Conservation (phyloP, 352 stramenopile genomes). For the Pythium phragmiticola region DNA sequence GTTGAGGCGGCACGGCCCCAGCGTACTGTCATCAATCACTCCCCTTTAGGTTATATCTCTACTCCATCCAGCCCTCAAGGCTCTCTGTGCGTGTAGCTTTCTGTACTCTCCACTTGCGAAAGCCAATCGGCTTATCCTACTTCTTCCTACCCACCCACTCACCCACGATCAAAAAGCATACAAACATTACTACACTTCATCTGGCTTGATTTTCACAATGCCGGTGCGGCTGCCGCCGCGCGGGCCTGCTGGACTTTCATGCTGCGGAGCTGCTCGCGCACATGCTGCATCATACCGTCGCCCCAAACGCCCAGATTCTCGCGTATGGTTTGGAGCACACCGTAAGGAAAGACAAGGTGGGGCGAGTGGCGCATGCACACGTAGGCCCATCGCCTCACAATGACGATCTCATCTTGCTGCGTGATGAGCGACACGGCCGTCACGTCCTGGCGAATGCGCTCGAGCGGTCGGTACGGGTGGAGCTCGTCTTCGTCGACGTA, state of each 20-base stretch:
- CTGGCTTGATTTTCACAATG: not conserved
- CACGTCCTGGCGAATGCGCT: constrained; percentile 46
- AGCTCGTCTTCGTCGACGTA: constrained; percentile 46
- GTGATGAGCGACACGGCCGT: constrained; percentile 40
- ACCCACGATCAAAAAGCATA: constrained; percentile 4
- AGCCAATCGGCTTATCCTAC: not conserved
- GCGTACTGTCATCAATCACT: not conserved
- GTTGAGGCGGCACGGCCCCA: constrained; percentile 10
- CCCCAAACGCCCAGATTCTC: constrained; percentile 46
- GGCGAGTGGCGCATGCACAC: constrained; percentile 35
- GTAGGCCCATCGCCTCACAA: constrained; percentile 37
- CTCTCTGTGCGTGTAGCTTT: constrained; percentile 16
- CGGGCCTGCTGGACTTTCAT: constrained; percentile 12
- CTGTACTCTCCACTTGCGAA: constrained; percentile 7
- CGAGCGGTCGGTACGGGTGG: constrained; percentile 38
- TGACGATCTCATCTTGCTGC: constrained; percentile 24
- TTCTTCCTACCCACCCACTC: not conserved
- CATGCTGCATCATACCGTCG: constrained; percentile 47
- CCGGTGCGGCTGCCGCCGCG: not conserved
- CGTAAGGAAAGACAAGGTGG: constrained; percentile 34
- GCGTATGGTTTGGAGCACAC: constrained; percentile 34
- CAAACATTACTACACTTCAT: constrained; percentile 11
- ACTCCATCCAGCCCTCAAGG: not conserved
- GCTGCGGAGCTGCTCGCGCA: constrained; percentile 30
- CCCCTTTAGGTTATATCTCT: constrained; percentile 10